Conservation (phyloP, 2,329 filamentous ascomycete species). For the Albifimbria verrucaria region DNA sequence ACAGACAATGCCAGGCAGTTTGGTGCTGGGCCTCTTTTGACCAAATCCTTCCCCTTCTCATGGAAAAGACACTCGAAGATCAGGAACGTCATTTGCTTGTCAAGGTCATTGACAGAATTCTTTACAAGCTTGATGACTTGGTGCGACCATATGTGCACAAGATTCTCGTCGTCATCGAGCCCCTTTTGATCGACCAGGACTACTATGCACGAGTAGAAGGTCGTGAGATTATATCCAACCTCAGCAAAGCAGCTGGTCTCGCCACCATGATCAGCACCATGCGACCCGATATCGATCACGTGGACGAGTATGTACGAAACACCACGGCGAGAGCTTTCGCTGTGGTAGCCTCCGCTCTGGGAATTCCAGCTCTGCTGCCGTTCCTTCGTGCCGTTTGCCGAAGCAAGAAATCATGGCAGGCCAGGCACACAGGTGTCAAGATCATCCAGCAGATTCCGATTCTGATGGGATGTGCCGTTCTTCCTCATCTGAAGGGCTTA, state of each 20-base stretch:
- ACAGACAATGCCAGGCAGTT: slow-evolving; percentile 97
- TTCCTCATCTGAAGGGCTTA: slow-evolving; percentile 91
- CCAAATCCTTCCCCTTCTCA: slow-evolving; percentile 91
- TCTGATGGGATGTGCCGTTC: slow-evolving; percentile 93
- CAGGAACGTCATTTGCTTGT: slow-evolving; percentile 97
- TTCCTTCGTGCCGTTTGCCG: slow-evolving; percentile 94
- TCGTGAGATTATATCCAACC: slow-evolving; percentile 97
- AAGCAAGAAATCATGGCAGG: slow-evolving; percentile 99
- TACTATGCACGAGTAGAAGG: slow-evolving; percentile 98
- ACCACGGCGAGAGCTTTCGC: slow-evolving; percentile 96
- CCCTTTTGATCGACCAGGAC: slow-evolving; percentile 97
- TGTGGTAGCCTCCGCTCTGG: slow-evolving; percentile 92
- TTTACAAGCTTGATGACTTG: slow-evolving; percentile 97
- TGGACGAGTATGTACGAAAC: slow-evolving; percentile 97
- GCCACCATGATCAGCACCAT: slow-evolving; percentile 99
- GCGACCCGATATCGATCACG: slow-evolving; percentile 97
- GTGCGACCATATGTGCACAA: slow-evolving; percentile 97
- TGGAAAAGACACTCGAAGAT: slow-evolving; percentile 97
- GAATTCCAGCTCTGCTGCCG: slow-evolving; percentile 90
- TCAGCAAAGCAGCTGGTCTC: slow-evolving; percentile 92
- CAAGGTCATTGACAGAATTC: slow-evolving; percentile 97
- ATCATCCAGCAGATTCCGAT: slow-evolving; percentile 99
- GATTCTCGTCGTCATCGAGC: slow-evolving; percentile 97
- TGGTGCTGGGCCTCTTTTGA: slow-evolving; percentile 94
- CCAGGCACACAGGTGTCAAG: slow-evolving; percentile 95